Percentiles rank a stretch among this genome's conserved stretches.
Evolutionary conservation across 2,329 filamentous ascomycete genomes (phyloP).

Genomic region (Ceratocystis cubensis): DNA sequence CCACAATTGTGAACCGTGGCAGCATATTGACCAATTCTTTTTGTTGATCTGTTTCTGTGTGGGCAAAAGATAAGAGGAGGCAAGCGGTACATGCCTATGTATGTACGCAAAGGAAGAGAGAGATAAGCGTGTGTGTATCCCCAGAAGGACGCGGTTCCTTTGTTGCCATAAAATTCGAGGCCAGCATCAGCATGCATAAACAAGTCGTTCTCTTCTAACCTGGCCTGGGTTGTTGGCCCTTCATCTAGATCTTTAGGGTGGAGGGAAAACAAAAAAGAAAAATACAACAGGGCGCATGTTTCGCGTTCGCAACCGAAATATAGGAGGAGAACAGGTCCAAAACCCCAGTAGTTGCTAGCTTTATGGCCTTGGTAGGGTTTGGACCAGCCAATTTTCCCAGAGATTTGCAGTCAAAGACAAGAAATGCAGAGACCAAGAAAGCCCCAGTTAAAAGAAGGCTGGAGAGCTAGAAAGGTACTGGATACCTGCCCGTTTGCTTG

Average conservation of each 20-base stretch:
- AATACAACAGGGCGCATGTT: too few species aligned
- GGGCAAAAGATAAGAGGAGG: neutral
- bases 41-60: neutral
- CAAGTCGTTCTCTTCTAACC: neutral
- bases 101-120: too few species aligned
- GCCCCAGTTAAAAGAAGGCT: too few species aligned
- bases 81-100: neutral
- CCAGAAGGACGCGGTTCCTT: neutral
- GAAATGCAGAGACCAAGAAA: too few species aligned
- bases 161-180: neutral
- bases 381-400: too few species aligned
- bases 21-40: conserved; percentile 14
- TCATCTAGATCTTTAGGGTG: neutral
- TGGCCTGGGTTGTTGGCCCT: neutral
- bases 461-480: too few species aligned
- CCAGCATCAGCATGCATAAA: neutral
- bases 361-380: too few species aligned
- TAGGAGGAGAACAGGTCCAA: too few species aligned
- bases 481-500: too few species aligned
- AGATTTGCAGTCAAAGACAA: too few species aligned
- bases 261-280: neutral
- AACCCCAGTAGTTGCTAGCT: too few species aligned
- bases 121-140: neutral
- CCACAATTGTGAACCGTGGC: conserved; percentile 13
- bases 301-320: too few species aligned